Percentiles rank a stretch among this genome's conserved stretches.
Conservation (phyloP, 164 flowering plant genomes). For the Vitis riparia region DNA sequence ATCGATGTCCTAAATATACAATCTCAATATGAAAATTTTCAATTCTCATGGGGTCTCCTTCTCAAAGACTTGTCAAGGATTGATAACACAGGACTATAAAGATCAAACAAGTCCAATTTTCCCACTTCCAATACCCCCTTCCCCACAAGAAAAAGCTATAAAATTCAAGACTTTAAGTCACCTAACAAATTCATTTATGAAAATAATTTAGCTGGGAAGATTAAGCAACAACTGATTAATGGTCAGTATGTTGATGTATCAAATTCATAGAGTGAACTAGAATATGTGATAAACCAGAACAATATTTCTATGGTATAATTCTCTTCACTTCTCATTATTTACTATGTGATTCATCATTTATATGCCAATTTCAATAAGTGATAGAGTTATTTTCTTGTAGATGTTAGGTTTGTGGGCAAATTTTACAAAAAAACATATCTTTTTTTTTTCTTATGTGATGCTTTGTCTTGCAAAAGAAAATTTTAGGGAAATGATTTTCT, state of each 20-base stretch:
- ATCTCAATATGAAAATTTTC: conserved; percentile 10
- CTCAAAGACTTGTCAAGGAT: conserved; percentile 80
- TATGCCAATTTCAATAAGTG: neutral
- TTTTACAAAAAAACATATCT: no score
- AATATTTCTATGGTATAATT: conserved; percentile 65
- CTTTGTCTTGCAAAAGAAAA: no score
- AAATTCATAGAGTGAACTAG: conserved; percentile 54
- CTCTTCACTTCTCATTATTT: neutral
- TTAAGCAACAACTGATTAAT: conserved; percentile 48
- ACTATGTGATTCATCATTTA: neutral
- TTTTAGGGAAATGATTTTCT: no score
- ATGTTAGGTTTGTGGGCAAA: no score
- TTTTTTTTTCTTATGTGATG: no score
- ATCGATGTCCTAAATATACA: no score
- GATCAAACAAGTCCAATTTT: conserved; percentile 59
- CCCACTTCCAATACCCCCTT: no score
- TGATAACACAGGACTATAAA: conserved; percentile 42
- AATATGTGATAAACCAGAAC: conserved; percentile 30
- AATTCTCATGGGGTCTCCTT: conserved; percentile 94
- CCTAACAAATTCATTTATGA: conserved; percentile 13
- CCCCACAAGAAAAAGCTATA: neutral
- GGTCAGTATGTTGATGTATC: conserved; percentile 60
- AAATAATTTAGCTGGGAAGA: conserved; percentile 59
- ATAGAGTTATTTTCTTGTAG: no score
- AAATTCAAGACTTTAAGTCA: neutral